A percentile compares a stretch with the other conserved stretches of the same genome.
Conservation (phyloP, 768 basidiomycete species). For the Kwoniella heveanensis region DNA sequence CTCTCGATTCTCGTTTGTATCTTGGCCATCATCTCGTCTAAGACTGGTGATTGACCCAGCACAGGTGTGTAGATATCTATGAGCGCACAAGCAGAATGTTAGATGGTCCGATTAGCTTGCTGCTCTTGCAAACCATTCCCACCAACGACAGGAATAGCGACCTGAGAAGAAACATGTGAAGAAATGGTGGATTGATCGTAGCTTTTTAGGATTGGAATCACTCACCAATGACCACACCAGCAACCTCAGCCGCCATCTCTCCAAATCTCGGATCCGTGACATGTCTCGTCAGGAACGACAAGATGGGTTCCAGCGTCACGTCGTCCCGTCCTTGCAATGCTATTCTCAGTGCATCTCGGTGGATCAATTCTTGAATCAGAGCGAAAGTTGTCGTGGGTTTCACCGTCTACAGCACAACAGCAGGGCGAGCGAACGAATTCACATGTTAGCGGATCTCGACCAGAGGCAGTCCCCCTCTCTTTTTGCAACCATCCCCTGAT, state of each 20-base stretch:
- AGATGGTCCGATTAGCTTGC: too few species aligned
- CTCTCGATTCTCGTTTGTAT: slow-evolving; percentile 79
- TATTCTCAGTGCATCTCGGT: slow-evolving; percentile 81
- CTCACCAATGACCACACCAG: slow-evolving; percentile 80
- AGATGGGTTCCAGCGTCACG: slow-evolving; percentile 84
- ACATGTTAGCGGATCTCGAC: background rate
- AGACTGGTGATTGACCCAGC: slow-evolving; percentile 89
- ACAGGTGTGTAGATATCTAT: slow-evolving; percentile 88
- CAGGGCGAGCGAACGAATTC: background rate
- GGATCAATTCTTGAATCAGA: slow-evolving; percentile 86
- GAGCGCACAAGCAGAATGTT: too few species aligned
- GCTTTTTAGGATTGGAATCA: too few species aligned
- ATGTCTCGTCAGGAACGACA: slow-evolving; percentile 81
- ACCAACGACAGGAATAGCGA: too few species aligned
- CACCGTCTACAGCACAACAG: too few species aligned
- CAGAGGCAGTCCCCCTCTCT: too few species aligned
- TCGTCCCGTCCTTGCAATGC: slow-evolving; percentile 91
- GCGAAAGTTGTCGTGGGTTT: slow-evolving; percentile 85
- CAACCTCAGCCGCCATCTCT: slow-evolving; percentile 79
- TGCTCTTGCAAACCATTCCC: too few species aligned
- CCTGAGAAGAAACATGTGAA: too few species aligned
- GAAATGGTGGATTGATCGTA: too few species aligned
- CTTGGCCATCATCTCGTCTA: slow-evolving; percentile 80
- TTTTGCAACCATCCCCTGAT: too few species aligned
- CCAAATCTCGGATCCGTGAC: slow-evolving; percentile 89